Conservation (phyloP, 352 stramenopile genomes). For the Achlya hypogyna region DNA sequence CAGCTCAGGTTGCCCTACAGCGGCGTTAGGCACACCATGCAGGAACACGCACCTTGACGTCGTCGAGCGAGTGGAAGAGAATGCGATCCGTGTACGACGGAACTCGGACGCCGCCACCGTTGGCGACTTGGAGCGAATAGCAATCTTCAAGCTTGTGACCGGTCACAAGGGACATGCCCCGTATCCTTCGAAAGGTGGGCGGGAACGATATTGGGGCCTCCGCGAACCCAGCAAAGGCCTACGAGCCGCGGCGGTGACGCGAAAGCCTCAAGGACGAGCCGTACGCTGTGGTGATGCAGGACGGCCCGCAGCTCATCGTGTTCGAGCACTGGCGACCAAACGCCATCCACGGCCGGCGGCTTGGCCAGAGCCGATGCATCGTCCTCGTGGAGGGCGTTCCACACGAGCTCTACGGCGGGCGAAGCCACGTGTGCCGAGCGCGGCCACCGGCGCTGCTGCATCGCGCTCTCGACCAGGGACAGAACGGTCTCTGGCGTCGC, state of each 20-base stretch:
- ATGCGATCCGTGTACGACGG: conserved; percentile 87
- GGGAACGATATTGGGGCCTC: conserved; percentile 64
- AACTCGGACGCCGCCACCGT: conserved; percentile 56
- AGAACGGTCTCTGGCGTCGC: background rate
- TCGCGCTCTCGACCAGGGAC: background rate
- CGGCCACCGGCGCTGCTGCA: conserved; percentile 2
- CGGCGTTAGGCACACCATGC: background rate
- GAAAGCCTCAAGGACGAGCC: too few relatives aligned
- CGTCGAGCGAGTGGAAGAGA: conserved; percentile 58
- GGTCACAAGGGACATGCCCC: conserved; percentile 34
- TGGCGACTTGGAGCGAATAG: conserved; percentile 46
- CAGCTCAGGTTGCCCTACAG: conserved; percentile 40
- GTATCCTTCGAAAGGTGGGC: conserved; percentile 72
- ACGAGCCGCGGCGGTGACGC: conserved; percentile 38
- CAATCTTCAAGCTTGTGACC: conserved; percentile 10
- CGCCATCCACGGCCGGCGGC: background rate
- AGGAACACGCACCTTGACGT: background rate
- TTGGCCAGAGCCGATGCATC: background rate
- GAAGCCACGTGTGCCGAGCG: background rate
- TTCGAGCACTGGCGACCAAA: conserved; percentile 20
- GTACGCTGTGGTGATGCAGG: background rate
- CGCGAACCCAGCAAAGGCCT: conserved; percentile 54
- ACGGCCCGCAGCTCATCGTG: conserved; percentile 54
- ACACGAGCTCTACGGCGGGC: background rate
- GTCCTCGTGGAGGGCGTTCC: background rate